phyloP scores from a whole-genome alignment of 108 stramenopile genomes.

The Fragilaria crotonensis region DNA sequence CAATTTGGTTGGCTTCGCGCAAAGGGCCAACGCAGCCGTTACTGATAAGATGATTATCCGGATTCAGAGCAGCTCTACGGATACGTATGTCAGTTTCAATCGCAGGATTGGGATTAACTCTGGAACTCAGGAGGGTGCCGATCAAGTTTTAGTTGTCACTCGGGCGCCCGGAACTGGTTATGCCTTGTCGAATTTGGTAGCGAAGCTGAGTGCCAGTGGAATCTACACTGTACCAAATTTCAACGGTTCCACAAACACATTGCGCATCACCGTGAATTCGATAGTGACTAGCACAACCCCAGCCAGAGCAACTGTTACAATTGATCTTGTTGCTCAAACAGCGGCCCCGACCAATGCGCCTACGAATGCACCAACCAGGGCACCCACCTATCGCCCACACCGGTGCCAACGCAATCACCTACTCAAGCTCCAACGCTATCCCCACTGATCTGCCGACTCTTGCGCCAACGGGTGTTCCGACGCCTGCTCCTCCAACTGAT shows the following conservation, averaged over 20 bases:
- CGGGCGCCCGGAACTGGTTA: neutral
- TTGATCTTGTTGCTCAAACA: neutral
- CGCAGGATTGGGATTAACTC: conserved; percentile 5
- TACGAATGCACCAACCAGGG: neutral
- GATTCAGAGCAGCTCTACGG: neutral
- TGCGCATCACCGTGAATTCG: neutral
- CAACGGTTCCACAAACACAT: neutral
- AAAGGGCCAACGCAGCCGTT: neutral
- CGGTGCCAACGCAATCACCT: too few relatives aligned
- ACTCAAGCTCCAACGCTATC: too few relatives aligned
- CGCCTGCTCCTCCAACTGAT: too few relatives aligned
- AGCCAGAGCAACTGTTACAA: neutral
- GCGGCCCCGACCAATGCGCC: neutral
- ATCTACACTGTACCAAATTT: conserved; percentile 12
- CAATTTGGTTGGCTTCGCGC: neutral
- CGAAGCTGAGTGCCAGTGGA: neutral
- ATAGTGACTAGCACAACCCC: neutral
- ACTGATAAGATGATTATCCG: neutral
- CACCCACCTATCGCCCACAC: too few relatives aligned
- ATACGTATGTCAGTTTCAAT: conserved; percentile 6
- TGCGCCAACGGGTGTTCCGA: too few relatives aligned
- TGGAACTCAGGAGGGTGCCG: conserved; percentile 4
- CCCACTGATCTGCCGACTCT: too few relatives aligned
- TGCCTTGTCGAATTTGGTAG: neutral
- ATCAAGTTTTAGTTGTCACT: conserved; percentile 5